phyloP scores from a whole-genome alignment of 352 stramenopile species.

The Blastocystis hominis region DNA sequence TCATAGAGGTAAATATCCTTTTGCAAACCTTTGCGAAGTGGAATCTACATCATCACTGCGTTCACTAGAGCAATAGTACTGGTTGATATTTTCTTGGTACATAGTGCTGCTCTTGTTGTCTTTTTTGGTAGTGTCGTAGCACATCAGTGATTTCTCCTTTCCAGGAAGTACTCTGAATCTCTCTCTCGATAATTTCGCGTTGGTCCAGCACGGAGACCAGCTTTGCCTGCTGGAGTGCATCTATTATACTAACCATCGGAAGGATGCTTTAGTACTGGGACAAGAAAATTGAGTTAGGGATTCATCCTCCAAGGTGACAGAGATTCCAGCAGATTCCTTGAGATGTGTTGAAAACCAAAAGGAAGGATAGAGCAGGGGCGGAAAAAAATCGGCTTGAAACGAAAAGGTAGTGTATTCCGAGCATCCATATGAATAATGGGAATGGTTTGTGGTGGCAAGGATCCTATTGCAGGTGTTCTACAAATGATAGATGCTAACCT shows the following conservation, averaged over 20 bases:
- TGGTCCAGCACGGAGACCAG: neutral
- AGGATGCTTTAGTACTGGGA: neutral
- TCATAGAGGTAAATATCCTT: constrained; percentile 17
- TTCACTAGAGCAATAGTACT: neutral
- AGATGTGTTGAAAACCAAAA: neutral
- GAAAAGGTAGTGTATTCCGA: constrained; percentile 41
- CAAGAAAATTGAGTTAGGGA: neutral
- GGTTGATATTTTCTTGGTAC: neutral
- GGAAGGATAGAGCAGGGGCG: neutral
- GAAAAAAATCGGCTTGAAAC: neutral
- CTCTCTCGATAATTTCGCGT: neutral
- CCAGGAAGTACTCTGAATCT: neutral
- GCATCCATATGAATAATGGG: neutral
- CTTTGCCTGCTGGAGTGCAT: constrained; percentile 1
- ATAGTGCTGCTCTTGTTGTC: too few species aligned
- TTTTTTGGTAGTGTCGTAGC: neutral
- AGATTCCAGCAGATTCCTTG: neutral
- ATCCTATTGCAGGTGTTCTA: constrained; percentile 14
- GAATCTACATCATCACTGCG: neutral
- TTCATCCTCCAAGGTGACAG: neutral
- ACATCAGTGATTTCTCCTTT: neutral
- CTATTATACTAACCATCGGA: neutral
- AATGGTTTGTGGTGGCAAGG: neutral
- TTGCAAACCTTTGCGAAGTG: neutral
- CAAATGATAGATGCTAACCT: neutral